phyloP scores from a whole-genome alignment of 75 land plant genomes.

The Pinus tabuliformis region DNA sequence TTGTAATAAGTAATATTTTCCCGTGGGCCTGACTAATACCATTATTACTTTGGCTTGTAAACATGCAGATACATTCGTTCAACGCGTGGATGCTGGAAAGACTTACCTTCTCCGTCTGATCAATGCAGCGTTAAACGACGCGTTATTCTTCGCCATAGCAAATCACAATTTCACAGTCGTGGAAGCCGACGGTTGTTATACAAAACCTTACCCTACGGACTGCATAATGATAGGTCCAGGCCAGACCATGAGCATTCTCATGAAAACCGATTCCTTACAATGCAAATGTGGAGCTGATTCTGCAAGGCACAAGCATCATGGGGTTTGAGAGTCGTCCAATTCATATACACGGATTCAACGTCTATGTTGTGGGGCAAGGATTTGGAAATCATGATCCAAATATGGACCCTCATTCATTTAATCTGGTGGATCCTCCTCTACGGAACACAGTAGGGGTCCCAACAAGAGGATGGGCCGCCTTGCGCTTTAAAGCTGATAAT shows the following conservation, averaged over 20 bases:
- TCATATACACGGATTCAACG: constrained; percentile 44
- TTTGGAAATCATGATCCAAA: constrained; percentile 31
- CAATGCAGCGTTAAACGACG: too few species aligned
- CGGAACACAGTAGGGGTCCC: constrained; percentile 60
- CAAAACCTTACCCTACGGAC: neutral
- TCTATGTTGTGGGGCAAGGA: constrained; percentile 37
- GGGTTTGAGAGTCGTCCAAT: constrained; percentile 37
- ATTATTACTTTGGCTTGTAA: too few species aligned
- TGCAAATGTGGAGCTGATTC: constrained; percentile 20
- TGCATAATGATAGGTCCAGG: too few species aligned
- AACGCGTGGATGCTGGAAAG: too few species aligned
- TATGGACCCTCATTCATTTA: constrained; percentile 22
- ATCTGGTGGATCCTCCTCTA: constrained; percentile 52
- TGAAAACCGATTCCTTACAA: constrained; percentile 31
- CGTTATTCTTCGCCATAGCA: too few species aligned
- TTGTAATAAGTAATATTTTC: too few species aligned
- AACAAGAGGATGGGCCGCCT: constrained; percentile 58
- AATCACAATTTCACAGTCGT: neutral
- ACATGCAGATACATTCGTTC: too few species aligned
- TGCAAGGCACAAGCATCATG: constrained; percentile 26
- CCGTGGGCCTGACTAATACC: too few species aligned
- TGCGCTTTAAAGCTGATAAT: constrained; percentile 57
- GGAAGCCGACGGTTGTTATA: neutral
- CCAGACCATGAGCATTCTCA: too few species aligned
- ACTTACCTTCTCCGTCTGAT: too few species aligned